phyloP scores from a whole-genome alignment of 441 rosid genomes.

The Syzygium syzygioides region DNA sequence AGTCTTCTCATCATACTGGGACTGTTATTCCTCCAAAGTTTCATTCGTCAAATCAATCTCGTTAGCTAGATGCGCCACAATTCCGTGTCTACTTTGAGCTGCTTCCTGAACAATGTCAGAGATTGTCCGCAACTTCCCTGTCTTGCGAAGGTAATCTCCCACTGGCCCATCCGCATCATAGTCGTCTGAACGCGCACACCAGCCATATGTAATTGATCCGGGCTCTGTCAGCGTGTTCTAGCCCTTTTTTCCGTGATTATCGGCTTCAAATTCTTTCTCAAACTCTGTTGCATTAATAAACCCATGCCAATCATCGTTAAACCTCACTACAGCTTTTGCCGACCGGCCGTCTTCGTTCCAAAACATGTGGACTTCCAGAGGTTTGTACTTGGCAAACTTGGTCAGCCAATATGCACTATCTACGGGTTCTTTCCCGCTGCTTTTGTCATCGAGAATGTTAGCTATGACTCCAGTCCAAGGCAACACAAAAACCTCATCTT shows the following conservation, averaged over 20 bases:
- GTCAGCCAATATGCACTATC: conserved; percentile 46
- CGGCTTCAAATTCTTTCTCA: conserved; percentile 53
- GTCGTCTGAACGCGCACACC: conserved; percentile 80
- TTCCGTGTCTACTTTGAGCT: conserved; percentile 21
- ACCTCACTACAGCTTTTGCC: conserved; percentile 53
- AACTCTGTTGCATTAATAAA: conserved; percentile 44
- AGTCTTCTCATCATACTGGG: conserved; percentile 45
- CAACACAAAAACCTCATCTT: conserved; percentile 48
- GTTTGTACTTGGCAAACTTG: conserved; percentile 50
- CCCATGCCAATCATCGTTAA: conserved; percentile 58
- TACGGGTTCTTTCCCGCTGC: conserved; percentile 9
- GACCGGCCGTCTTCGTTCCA: conserved; percentile 28
- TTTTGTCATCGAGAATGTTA: conserved; percentile 22
- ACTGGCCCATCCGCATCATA: conserved; percentile 39
- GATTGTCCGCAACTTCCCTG: conserved; percentile 53
- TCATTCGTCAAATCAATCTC: conserved; percentile 56
- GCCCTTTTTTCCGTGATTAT: conserved; percentile 39
- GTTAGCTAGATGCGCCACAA: conserved; percentile 45
- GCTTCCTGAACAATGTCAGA: conserved; percentile 40
- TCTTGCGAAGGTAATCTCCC: conserved; percentile 58
- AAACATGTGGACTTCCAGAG: conserved; percentile 42
- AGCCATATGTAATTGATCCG: conserved; percentile 46
- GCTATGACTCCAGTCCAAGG: conserved; percentile 81
- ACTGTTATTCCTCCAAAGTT: conserved; percentile 36
- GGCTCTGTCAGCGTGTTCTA: conserved; percentile 35